Conservation (phyloP, 1,284 basidiomycete genomes). For the Lentinus polychrous region DNA sequence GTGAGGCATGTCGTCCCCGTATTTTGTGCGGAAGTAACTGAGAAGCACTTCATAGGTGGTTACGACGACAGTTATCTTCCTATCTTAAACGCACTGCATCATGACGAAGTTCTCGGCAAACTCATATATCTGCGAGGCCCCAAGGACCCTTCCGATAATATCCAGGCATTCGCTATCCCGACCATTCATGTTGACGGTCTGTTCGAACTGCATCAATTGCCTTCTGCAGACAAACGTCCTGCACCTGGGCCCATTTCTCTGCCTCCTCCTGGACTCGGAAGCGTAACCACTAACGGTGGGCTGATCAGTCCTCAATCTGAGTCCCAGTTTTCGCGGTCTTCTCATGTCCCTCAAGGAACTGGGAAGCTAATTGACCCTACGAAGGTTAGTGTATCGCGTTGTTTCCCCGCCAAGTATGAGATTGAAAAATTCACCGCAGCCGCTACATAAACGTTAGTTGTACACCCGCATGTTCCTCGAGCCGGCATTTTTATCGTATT, state of each 20-base stretch:
- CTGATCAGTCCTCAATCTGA: constrained; percentile 29
- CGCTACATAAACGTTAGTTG: constrained; percentile 30
- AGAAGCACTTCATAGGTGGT: constrained; percentile 20
- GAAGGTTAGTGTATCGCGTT: constrained; percentile 19
- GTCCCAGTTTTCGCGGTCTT: constrained; percentile 17
- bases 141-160: constrained; percentile 38
- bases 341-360: constrained; percentile 12
- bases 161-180: constrained; percentile 45
- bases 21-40: neutral
- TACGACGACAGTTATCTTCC: constrained; percentile 38
- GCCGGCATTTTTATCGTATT: constrained; percentile 10
- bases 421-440: constrained; percentile 16
- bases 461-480: neutral
- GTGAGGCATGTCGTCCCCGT: constrained; percentile 29
- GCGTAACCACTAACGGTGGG: constrained; percentile 24
- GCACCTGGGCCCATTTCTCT: constrained; percentile 13
- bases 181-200: constrained; percentile 53
- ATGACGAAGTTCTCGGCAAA: constrained; percentile 61
- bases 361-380: constrained; percentile 24
- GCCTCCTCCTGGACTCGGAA: constrained; percentile 11
- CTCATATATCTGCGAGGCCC: constrained; percentile 52
- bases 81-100: constrained; percentile 31
- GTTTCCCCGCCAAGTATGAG: neutral
- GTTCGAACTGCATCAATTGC: constrained; percentile 47
- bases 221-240: constrained; percentile 33